Conservation (phyloP, 2,329 filamentous ascomycete species). For the Aspergillus ochraceus region DNA sequence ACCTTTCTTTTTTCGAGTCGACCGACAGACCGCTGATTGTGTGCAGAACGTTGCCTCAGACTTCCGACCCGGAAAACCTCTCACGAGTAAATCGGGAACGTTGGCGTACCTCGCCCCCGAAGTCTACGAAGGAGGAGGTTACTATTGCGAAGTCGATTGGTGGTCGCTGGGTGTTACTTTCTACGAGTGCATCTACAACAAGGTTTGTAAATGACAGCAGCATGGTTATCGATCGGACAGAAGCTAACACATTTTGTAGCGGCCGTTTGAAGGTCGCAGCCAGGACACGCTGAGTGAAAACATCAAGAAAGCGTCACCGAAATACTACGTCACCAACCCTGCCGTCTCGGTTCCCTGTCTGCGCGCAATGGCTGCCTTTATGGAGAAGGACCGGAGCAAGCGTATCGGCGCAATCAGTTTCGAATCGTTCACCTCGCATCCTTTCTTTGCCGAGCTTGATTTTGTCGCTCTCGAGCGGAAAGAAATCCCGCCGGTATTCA, state of each 20-base stretch:
- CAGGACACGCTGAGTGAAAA: slow-evolving; percentile 77
- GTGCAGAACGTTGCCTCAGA: slow-evolving; percentile 92
- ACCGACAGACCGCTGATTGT: slow-evolving; percentile 11
- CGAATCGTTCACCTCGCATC: slow-evolving; percentile 80
- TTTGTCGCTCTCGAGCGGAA: slow-evolving; percentile 84
- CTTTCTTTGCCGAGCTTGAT: slow-evolving; percentile 84
- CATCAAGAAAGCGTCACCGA: slow-evolving; percentile 78
- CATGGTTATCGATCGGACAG: background rate
- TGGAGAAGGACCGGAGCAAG: slow-evolving; percentile 76
- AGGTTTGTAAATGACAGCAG: slow-evolving; percentile 56
- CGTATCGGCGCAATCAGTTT: slow-evolving; percentile 82
- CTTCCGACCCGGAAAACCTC: slow-evolving; percentile 73
- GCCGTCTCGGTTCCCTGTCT: slow-evolving; percentile 85
- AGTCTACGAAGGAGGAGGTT: slow-evolving; percentile 87
- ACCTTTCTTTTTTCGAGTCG: background rate
- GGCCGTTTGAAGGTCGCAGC: slow-evolving; percentile 88
- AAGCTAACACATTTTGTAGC: slow-evolving; percentile 52
- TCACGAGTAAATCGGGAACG: slow-evolving; percentile 96
- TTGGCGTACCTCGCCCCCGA: slow-evolving; percentile 94
- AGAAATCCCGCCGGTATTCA: slow-evolving; percentile 85
- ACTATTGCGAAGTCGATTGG: slow-evolving; percentile 91
- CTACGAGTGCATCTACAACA: slow-evolving; percentile 99
- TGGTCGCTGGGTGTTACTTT: slow-evolving; percentile 98
- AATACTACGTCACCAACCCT: slow-evolving; percentile 88
- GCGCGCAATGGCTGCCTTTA: slow-evolving; percentile 79